These are phyloP conservation scores for Silene latifolia DNA, from an alignment of 148 eudicot species.

Conservation along the genomic window DNA sequence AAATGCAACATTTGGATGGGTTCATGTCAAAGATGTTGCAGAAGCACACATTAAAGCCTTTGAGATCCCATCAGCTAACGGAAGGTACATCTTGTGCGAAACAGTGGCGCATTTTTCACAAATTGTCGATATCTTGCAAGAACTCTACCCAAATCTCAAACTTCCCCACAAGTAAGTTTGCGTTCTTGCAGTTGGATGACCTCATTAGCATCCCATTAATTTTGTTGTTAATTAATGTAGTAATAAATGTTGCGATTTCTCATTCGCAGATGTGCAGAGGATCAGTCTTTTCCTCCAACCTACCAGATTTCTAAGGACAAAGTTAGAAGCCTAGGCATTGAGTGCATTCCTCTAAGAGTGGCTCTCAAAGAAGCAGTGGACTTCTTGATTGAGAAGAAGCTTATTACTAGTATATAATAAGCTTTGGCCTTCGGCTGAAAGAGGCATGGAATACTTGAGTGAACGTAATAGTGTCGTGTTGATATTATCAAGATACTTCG, in stretches of 20 bases:
- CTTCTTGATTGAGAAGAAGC: slow-evolving; percentile 48
- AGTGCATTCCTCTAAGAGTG: slow-evolving; percentile 34
- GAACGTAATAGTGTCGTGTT: too few relatives aligned
- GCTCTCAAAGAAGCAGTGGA: slow-evolving; percentile 56
- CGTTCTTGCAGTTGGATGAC: too few relatives aligned
- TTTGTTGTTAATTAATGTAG: not conserved
- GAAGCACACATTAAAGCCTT: slow-evolving; percentile 58
- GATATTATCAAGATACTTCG: too few relatives aligned
- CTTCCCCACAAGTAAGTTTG: slow-evolving; percentile 30
- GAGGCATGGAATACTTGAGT: too few relatives aligned
- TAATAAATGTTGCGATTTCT: not conserved
- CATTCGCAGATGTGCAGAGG: slow-evolving; percentile 52
- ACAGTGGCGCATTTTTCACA: slow-evolving; percentile 43
- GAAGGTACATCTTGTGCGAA: slow-evolving; percentile 46
- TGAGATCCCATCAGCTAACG: slow-evolving; percentile 49
- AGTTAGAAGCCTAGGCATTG: slow-evolving; percentile 42
- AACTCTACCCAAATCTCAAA: slow-evolving; percentile 43
- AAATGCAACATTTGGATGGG: slow-evolving; percentile 34
- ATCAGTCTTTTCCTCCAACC: slow-evolving; percentile 35
- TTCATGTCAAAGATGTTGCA: slow-evolving; percentile 58
- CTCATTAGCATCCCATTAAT: not conserved
- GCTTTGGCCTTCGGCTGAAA: too few relatives aligned
- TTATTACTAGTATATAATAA: too few relatives aligned
- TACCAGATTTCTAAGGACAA: slow-evolving; percentile 40
- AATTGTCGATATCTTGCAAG: slow-evolving; percentile 38